Conservation (phyloP, 768 basidiomycete species). For the Boletellus emodensis region DNA sequence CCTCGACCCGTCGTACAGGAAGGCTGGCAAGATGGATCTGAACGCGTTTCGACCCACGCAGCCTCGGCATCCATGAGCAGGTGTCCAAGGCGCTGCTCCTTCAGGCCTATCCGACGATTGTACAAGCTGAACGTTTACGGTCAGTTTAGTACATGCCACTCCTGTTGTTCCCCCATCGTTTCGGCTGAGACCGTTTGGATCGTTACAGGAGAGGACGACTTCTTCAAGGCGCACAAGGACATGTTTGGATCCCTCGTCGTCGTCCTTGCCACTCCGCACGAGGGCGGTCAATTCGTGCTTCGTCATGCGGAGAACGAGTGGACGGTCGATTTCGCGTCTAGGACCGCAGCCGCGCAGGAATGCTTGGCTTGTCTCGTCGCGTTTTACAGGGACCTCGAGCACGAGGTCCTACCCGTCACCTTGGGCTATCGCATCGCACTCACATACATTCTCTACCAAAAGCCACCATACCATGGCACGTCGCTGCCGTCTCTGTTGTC, state of each 20-base stretch:
- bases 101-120: constrained; percentile 26
- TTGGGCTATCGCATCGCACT: neutral
- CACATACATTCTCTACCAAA: neutral
- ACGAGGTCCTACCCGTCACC: constrained; percentile 34
- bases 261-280: constrained; percentile 42
- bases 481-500: too few relatives aligned
- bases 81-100: constrained; percentile 15
- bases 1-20: constrained; percentile 43
- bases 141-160: constrained; percentile 6
- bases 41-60: constrained; percentile 31
- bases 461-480: neutral
- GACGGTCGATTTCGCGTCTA: constrained; percentile 18
- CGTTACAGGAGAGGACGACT: constrained; percentile 28
- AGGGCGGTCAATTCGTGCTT: constrained; percentile 43
- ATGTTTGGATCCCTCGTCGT: constrained; percentile 51
- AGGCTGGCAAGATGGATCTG: constrained; percentile 43
- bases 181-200: neutral
- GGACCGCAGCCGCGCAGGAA: too few relatives aligned
- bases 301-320: constrained; percentile 33
- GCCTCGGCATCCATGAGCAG: constrained; percentile 25
- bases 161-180: too few relatives aligned
- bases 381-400: constrained; percentile 42
- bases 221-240: constrained; percentile 50
- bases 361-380: constrained; percentile 34
- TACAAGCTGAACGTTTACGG: constrained; percentile 49